phyloP scores from a whole-genome alignment of 164 flowering plant species.

The Protea cynaroides region DNA sequence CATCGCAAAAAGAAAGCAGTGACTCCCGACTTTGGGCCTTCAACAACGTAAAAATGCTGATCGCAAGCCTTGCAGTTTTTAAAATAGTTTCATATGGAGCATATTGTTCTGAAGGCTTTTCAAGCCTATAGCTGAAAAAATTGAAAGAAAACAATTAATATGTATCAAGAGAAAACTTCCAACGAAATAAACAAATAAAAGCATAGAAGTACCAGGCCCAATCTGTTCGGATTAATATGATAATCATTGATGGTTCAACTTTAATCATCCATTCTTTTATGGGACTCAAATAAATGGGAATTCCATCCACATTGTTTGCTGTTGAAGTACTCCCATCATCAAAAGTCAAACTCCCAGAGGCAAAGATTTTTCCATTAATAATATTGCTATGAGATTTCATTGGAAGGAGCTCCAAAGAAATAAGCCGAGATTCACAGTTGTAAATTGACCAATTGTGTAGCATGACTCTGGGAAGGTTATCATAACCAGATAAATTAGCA shows the following conservation, averaged over 20 bases:
- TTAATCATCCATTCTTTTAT: constrained; percentile 98
- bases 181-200: not conserved
- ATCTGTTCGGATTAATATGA: constrained; percentile 77
- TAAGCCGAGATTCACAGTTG: constrained; percentile 76
- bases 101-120: constrained; percentile 91
- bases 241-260: constrained; percentile 70
- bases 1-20: constrained; percentile 62
- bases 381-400: constrained; percentile 78
- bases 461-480: constrained; percentile 67
- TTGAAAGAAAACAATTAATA: not conserved
- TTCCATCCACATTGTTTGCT: too few species aligned
- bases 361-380: constrained; percentile 81
- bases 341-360: constrained; percentile 72
- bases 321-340: constrained; percentile 67
- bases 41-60: constrained; percentile 56
- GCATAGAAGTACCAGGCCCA: constrained; percentile 73
- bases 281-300: constrained; percentile 78
- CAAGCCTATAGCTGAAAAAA: constrained; percentile 98
- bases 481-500: constrained; percentile 27
- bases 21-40: constrained; percentile 67
- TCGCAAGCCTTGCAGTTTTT: constrained; percentile 67
- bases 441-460: constrained; percentile 94
- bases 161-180: not conserved
- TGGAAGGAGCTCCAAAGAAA: constrained; percentile 88
- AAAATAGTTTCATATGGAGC: constrained; percentile 68